Base-by-base conservation (phyloP, 2,329 filamentous ascomycete species). In the Dactylellina drechsleri region DNA sequence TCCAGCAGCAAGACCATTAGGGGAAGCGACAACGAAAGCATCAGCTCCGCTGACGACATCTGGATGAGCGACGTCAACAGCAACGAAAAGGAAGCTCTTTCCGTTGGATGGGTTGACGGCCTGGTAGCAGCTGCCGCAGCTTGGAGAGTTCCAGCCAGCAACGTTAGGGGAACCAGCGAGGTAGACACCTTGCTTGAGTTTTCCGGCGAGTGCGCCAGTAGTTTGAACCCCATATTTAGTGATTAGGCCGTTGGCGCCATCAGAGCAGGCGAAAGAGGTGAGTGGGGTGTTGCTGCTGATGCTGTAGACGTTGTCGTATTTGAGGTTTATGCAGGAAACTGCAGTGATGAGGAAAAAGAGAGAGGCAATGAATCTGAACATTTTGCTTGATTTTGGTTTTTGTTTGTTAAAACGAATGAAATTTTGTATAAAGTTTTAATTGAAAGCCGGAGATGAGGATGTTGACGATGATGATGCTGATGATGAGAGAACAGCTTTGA, bases 81-180 rank as follows among this genome's bases (percentile, higher is more conserved):
- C 52, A 16, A 72, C 23, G 53, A 59, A 72, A n/a, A 26, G 13
- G 50, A 62, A 26, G 16, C 12, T 50, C 31, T 58, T 62, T 43
- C 41, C 43, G 59, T 31, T 72, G 15, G 15, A 53, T 10, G 59
- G 67, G 45, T 65, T 53, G 41, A 59, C 52, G 68, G 88, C 82
- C 73, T 82, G 78, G 84, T 86, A 90, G 84, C 88, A 90, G 31
- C 83, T 84, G 57, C 88, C 88, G 82, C 88, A 90, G 81, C 83
- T 79, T n/a, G 76, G 74, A 12, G 77, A 80, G 83, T 87, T 87
- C 86, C 86, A 88, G 67, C 85, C 84, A 16, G 80, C 80, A n/a
- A 90, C 81, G 62, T 82, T 84, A 6, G 84, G 81, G 18, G 83
- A 82, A 28, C 86, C 88, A 40, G 86, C 88, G 73, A 90, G 85